Conservation (phyloP, 2,329 filamentous ascomycete genomes). For the Hymenoscyphus repandus region DNA sequence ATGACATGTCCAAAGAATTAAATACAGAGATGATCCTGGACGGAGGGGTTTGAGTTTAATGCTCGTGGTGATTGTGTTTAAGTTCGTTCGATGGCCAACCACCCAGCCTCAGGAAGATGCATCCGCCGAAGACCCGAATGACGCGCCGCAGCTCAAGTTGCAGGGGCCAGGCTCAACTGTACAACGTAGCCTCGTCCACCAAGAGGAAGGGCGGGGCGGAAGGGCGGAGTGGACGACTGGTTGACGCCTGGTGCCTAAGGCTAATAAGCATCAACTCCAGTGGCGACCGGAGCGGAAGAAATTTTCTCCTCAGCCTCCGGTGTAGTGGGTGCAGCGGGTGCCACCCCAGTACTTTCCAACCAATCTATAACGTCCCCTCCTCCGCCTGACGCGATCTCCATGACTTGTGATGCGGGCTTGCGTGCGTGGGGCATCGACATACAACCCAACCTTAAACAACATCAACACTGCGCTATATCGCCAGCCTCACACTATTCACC, state of each 20-base stretch:
- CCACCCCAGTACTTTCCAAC: not conserved
- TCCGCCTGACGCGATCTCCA: not conserved
- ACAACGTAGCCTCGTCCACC: no score
- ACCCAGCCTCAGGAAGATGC: no score
- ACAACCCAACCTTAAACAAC: slow-evolving; percentile 1
- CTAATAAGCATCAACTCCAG: no score
- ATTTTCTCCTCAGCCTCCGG: no score
- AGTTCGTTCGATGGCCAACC: not conserved
- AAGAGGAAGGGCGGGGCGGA: no score
- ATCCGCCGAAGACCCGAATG: no score
- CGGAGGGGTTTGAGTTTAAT: not conserved
- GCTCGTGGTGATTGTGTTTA: not conserved
- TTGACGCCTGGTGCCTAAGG: no score
- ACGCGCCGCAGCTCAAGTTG: no score
- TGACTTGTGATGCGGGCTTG: not conserved
- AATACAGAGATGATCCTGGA: not conserved
- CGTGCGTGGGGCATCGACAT: not conserved
- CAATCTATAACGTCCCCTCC: not conserved
- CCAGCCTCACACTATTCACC: not conserved
- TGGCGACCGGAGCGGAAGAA: no score
- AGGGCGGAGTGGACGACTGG: no score
- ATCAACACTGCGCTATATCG: not conserved
- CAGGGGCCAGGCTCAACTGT: no score
- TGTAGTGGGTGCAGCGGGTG: no score
- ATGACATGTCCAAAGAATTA: slow-evolving; percentile 1